phyloP scores from a whole-genome alignment of 768 basidiomycete genomes.

The Lactarius deliciosus region DNA sequence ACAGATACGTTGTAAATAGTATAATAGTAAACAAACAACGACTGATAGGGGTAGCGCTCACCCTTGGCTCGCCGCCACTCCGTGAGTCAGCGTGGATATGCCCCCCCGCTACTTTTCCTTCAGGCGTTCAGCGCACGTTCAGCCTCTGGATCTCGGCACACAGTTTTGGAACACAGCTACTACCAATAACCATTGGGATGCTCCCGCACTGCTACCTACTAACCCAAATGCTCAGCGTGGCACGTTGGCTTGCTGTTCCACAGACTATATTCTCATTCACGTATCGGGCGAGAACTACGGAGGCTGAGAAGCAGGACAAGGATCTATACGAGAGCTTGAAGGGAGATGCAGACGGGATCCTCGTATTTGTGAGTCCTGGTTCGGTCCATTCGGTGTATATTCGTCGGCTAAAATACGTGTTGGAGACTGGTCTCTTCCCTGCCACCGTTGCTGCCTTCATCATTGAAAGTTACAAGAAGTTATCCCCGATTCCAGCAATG shows the following conservation, averaged over 20 bases:
- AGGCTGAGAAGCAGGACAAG: neutral
- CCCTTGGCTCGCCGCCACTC: no score
- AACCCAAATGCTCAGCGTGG: neutral
- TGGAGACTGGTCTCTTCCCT: constrained; percentile 24
- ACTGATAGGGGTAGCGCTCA: neutral
- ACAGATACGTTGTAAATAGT: no score
- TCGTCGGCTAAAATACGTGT: neutral
- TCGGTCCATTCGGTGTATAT: neutral
- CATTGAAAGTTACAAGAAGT: constrained; percentile 8
- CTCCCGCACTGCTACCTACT: neutral
- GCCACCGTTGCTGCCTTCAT: constrained; percentile 11
- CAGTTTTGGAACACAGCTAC: neutral
- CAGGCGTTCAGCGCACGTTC: no score
- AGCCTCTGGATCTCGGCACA: no score
- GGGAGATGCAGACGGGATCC: neutral
- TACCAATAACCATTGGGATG: neutral
- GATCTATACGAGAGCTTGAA: neutral
- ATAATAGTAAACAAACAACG: constrained; percentile 19
- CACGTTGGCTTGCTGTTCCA: neutral
- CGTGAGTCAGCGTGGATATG: accelerated
- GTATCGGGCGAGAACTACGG: neutral
- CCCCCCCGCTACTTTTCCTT: no score
- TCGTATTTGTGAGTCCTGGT: neutral
- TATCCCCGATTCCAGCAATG: neutral
- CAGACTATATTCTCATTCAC: neutral